A percentile compares a stretch with the other conserved stretches of the same genome.
These are phyloP conservation scores for Suhomyces tanzawaensis DNA, from an alignment of 805 yeast genomes.

Conservation along the genomic window DNA sequence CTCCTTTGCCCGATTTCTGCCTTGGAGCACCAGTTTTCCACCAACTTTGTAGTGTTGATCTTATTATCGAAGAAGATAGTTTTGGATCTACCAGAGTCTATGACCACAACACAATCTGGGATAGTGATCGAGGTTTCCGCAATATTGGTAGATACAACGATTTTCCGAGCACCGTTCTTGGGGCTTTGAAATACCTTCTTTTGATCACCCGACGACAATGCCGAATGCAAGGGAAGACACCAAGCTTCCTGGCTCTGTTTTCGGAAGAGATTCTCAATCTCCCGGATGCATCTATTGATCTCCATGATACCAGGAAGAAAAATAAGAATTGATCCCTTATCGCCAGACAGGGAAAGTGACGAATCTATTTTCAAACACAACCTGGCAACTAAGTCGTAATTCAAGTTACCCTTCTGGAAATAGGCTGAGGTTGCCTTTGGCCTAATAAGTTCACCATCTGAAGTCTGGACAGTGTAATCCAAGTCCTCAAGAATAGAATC, in stretches of 20 bases:
- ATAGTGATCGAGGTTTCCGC: constrained; percentile 98
- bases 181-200: constrained; percentile 64
- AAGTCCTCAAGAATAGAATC: constrained; percentile 60
- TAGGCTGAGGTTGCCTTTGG: constrained; percentile 67
- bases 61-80: constrained; percentile 67
- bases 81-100: constrained; percentile 86
- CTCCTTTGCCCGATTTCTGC: constrained; percentile 90
- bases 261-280: constrained; percentile 20
- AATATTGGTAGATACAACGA: constrained; percentile 87
- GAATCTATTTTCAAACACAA: constrained; percentile 54
- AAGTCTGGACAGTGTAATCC: constrained; percentile 50
- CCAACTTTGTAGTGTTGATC: constrained; percentile 64
- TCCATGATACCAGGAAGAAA: constrained; percentile 92
- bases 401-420: constrained; percentile 65
- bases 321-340: constrained; percentile 72
- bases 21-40: constrained; percentile 82
- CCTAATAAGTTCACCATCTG: constrained; percentile 43
- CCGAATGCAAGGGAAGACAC: constrained; percentile 84
- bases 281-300: constrained; percentile 62
- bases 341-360: constrained; percentile 38
- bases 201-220: constrained; percentile 79
- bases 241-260: constrained; percentile 23
- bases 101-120: constrained; percentile 89
- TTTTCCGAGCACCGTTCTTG: constrained; percentile 58
- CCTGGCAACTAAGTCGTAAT: constrained; percentile 66